These are phyloP conservation scores for Talaromyces borbonicus DNA, from an alignment of 495 filamentous ascomycete genomes.

Conservation along the genomic window DNA sequence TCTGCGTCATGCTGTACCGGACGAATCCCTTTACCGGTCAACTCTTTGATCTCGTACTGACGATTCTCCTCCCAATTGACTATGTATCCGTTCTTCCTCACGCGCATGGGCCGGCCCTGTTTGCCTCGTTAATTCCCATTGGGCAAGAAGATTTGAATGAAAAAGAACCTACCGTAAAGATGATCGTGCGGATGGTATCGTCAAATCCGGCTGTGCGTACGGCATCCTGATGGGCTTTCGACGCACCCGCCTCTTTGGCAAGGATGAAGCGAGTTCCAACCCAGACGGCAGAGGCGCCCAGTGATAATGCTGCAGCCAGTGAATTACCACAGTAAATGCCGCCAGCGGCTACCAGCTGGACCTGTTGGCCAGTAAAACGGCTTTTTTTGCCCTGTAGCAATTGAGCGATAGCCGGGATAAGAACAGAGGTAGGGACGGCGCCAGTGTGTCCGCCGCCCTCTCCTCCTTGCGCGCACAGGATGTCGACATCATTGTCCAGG, in stretches of 20 bases:
- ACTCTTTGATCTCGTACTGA: slow-evolving; percentile 75
- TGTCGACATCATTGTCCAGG: slow-evolving; percentile 76
- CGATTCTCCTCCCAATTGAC: slow-evolving; percentile 93
- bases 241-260: slow-evolving; percentile 85
- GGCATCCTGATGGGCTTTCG: slow-evolving; percentile 91
- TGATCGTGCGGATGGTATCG: slow-evolving; percentile 92
- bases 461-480: slow-evolving; percentile 89
- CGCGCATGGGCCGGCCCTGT: slow-evolving; percentile 79
- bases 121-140: slow-evolving; percentile 12
- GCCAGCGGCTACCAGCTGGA: slow-evolving; percentile 88
- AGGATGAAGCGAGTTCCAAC: slow-evolving; percentile 94
- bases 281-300: slow-evolving; percentile 90
- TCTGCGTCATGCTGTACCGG: slow-evolving; percentile 94
- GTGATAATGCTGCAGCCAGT: slow-evolving; percentile 81
- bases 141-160: neutral
- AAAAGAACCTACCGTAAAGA: slow-evolving; percentile 65
- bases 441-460: slow-evolving; percentile 91
- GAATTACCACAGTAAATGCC: slow-evolving; percentile 89
- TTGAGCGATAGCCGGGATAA: slow-evolving; percentile 84
- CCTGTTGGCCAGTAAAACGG: slow-evolving; percentile 73
- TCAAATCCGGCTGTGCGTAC: slow-evolving; percentile 86
- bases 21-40: slow-evolving; percentile 78
- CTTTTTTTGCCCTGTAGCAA: slow-evolving; percentile 72
- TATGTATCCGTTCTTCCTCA: slow-evolving; percentile 89
- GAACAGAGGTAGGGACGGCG: slow-evolving; percentile 76